Evolutionary conservation across 257 asterid species (phyloP), one percentile per base, ranked within the genome.

Genomic region (Ilex asprella): DNA sequence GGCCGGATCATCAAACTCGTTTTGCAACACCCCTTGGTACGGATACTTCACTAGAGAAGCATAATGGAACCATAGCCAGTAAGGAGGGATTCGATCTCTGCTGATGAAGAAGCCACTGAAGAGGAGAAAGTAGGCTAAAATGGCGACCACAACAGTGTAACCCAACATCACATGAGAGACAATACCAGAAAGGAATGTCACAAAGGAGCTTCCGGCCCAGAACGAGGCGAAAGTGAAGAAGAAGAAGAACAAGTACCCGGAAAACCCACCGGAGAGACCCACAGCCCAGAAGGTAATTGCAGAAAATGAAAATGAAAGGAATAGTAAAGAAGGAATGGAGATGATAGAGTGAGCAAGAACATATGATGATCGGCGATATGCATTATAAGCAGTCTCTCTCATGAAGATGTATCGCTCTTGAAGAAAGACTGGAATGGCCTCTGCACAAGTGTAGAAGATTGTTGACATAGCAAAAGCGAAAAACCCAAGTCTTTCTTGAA

Each of bases 11-110:
- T 60, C 76, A 12, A 84, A 84, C 66, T 84, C 91, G 55, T 84
- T 84, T 72, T 81, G 87, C 73, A 84, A 69, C 60, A 84, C 85
- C 0, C 85, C 91, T 16, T 84, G 82, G 53, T 76, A 84, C 0
- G 91, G 87, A 39, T 84, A 84, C 66, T 84, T 84, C 58, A 81
- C 81, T 5, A 84, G 59, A 0, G 87, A 84, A 2, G 63, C 62
- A 35, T 84, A 84, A 43, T 81, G 91, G 80, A 84, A 84, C 91
- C 91, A 84, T 2, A 84, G 41, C 91, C 87, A 84, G 21, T 84
- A 84, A 0, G 63, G 4, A 0, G 87, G 87, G 43, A 84, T 84
- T 12, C 85, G 64, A 41, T 78, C 87, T 15, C 85, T 39, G 0
- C 72, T 61, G 10, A 84, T 78, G 77, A 84, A 78, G 55, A 81